Evolutionary conservation across 2,329 filamentous ascomycete species (phyloP).

Genomic region (Apiospora saccharicola): DNA sequence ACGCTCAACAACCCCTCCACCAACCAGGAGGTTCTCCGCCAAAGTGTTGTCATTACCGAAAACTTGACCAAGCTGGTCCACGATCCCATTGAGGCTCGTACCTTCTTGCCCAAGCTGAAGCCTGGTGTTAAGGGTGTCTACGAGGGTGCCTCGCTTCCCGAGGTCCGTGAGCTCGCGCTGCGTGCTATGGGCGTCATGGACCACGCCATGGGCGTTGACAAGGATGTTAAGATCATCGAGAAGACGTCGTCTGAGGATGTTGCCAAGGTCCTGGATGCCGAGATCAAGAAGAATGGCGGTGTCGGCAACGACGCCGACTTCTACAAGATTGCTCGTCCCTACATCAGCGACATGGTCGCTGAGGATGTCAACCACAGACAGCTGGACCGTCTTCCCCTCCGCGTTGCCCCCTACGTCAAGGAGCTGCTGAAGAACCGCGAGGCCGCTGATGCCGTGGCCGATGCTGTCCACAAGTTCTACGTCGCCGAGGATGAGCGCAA

Average conservation of each 20-base stretch:
- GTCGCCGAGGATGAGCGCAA: slow-evolving; percentile 86
- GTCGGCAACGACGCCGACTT: slow-evolving; percentile 67
- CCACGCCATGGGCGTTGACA: slow-evolving; percentile 84
- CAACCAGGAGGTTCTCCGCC: slow-evolving; percentile 90
- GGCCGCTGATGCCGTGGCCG: slow-evolving; percentile 69
- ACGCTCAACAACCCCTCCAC: slow-evolving; percentile 92
- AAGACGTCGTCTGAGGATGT: slow-evolving; percentile 78
- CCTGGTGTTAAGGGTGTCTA: slow-evolving; percentile 91
- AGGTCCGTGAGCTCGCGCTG: slow-evolving; percentile 89
- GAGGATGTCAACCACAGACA: slow-evolving; percentile 88
- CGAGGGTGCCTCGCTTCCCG: slow-evolving; percentile 88
- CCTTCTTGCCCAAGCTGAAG: slow-evolving; percentile 92
- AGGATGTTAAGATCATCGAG: slow-evolving; percentile 63
- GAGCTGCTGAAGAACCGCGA: slow-evolving; percentile 70
- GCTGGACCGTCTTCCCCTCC: slow-evolving; percentile 72
- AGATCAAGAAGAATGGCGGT: slow-evolving; percentile 75
- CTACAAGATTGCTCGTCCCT: slow-evolving; percentile 73
- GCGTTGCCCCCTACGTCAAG: slow-evolving; percentile 78
- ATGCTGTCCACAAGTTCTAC: slow-evolving; percentile 79
- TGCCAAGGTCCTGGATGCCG: slow-evolving; percentile 73
- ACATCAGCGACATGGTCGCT: slow-evolving; percentile 83
- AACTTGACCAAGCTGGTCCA: slow-evolving; percentile 98
- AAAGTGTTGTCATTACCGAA: slow-evolving; percentile 95
- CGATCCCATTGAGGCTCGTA: slow-evolving; percentile 90
- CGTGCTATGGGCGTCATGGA: slow-evolving; percentile 87